Conservation (phyloP, 176 grass and related monocot species). For the Cocos nucifera region DNA sequence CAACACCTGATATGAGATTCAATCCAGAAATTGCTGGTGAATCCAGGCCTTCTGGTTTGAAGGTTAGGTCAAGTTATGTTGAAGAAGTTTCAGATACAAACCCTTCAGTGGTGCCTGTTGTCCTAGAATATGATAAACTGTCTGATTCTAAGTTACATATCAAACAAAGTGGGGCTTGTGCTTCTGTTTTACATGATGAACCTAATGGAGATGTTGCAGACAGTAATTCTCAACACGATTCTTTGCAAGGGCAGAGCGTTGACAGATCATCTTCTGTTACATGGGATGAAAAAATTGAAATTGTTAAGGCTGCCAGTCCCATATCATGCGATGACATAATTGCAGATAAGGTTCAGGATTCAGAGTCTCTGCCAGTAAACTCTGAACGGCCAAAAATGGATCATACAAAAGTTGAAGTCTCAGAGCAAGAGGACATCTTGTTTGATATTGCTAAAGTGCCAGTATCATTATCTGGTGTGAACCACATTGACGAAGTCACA, state of each 20-base stretch:
- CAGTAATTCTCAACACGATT: conserved; percentile 37
- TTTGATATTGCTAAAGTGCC: conserved; percentile 40
- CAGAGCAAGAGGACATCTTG: conserved; percentile 36
- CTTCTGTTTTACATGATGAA: conserved; percentile 17
- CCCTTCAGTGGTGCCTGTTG: conserved; percentile 30
- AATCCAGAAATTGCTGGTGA: conserved; percentile 78
- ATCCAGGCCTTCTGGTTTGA: conserved; percentile 81
- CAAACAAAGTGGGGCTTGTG: conserved; percentile 18
- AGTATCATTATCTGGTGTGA: conserved; percentile 34
- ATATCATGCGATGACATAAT: conserved; percentile 57
- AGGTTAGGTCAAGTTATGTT: conserved; percentile 44
- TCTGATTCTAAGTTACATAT: conserved; percentile 23
- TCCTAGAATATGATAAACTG: conserved; percentile 29
- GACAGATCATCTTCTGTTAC: conserved; percentile 44
- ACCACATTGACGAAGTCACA: conserved; percentile 43
- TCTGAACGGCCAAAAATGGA: conserved; percentile 22
- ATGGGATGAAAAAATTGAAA: conserved; percentile 76
- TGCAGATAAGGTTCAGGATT: conserved; percentile 45
- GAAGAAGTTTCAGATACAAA: conserved; percentile 54
- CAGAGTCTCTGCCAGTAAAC: conserved; percentile 19
- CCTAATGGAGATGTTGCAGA: conserved; percentile 14
- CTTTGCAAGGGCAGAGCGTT: conserved; percentile 18
- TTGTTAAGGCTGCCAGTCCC: conserved; percentile 49
- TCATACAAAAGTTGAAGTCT: conserved; percentile 21
- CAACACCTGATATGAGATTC: conserved; percentile 40